Evolutionary conservation across 257 asterid species (phyloP).

Genomic region (Solanum paucissectum): DNA sequence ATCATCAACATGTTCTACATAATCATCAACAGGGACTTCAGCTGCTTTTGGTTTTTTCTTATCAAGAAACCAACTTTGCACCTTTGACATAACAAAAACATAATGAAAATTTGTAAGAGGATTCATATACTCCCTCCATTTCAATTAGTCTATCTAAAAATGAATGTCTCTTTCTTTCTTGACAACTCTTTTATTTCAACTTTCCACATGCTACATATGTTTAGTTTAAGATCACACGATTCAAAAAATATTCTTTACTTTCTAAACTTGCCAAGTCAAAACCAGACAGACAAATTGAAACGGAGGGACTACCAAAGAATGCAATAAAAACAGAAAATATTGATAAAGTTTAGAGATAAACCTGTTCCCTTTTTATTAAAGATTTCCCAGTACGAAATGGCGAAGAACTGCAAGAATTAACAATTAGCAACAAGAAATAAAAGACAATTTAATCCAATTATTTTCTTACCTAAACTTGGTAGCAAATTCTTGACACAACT

Average conservation of each 20-base stretch:
- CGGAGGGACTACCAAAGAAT: neutral
- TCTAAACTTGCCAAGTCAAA: neutral
- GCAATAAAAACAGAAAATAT: neutral
- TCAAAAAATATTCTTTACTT: neutral
- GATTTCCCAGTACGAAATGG: constrained; percentile 37
- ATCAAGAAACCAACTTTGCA: constrained; percentile 55
- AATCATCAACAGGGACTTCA: constrained; percentile 4
- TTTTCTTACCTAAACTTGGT: constrained; percentile 42
- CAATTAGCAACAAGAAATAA: neutral
- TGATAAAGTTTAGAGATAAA: constrained; percentile 7
- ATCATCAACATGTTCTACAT: neutral
- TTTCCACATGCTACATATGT: neutral
- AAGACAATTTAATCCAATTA: neutral
- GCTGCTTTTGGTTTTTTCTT: constrained; percentile 15
- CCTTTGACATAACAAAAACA: constrained; percentile 26
- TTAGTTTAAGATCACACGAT: neutral
- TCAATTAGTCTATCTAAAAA: neutral
- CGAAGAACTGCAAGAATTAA: constrained; percentile 41
- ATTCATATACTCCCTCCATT: neutral
- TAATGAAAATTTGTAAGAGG: neutral
- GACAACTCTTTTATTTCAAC: neutral
- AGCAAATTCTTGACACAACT: constrained; percentile 50
- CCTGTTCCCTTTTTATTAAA: constrained; percentile 61
- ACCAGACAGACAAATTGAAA: neutral
- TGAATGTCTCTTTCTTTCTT: neutral